Base-by-base conservation (phyloP, 2,329 filamentous ascomycete species). In the Penicillium psychrosexuale region DNA sequence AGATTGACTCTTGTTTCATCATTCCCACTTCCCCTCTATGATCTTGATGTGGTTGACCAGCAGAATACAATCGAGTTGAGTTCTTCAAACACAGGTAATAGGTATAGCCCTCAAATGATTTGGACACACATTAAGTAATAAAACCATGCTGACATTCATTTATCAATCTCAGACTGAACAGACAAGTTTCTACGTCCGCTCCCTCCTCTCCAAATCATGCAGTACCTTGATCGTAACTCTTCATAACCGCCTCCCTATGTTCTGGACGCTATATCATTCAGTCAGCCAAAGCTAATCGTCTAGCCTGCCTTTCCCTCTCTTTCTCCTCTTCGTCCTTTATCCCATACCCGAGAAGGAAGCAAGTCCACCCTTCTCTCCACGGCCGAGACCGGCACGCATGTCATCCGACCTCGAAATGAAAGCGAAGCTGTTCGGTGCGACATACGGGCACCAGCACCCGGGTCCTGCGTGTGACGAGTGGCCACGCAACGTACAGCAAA, bases 401-500 rank as follows among this genome's bases (percentile, higher is more conserved):
- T 15, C 13, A 22, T 45, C 30, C 17, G 24, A 11, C 13, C 9
- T n/a, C 9, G 30, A 49, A 49, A 33, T 27, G 30, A 5, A 27
- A 34, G 6, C 1, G 12, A 34, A 5, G 8, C 15, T 2, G 9
- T 3, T 4, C 15, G 12, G 39, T 31, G 42, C 9, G 9, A 47
- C 47, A 37, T 33, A 43, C 8, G 15, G 43, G 3, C 38, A 47
- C 15, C 56, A 58, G 39, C 55, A 43, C n/a, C 49, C 53, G 6
- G 56, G 55, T 34, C 42, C 46, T 11, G 65, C 58, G 5, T 67
- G 61, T 47, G 61, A 66, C 17, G 61, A 66, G 44, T 82, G 80
- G 68, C 77, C 79, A 53, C 74, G 81, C 68, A 80, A 82, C 61
- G 79, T 84, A 63, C 75, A 76, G 57, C 78, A 80, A 59, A 82